phyloP scores from a whole-genome alignment of 1,284 basidiomycete species.

The Golubevia sp. region DNA sequence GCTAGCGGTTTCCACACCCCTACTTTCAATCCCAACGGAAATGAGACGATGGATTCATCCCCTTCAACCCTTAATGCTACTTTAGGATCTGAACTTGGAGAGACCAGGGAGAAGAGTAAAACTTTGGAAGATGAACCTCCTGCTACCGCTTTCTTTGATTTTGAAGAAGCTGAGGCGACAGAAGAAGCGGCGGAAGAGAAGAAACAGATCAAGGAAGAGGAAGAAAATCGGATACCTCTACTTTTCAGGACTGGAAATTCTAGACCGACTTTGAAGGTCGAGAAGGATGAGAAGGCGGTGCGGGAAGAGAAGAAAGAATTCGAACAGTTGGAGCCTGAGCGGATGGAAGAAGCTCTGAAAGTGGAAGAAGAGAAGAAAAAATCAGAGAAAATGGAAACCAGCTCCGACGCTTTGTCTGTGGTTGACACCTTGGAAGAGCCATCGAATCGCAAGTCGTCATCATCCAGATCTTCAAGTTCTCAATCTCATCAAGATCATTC shows the following conservation, averaged over 20 bases:
- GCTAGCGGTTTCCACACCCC: not conserved
- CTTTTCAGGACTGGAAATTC: not conserved
- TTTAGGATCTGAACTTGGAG: not conserved
- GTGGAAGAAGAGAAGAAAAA: not conserved
- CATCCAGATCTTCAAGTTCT: not conserved
- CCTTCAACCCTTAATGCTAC: not conserved
- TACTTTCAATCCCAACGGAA: not conserved
- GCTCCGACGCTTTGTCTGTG: not conserved
- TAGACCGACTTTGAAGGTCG: not conserved
- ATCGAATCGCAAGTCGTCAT: not conserved
- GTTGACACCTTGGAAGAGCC: not conserved
- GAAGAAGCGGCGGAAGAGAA: not conserved
- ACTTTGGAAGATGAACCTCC: not conserved
- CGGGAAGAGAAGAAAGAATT: not conserved
- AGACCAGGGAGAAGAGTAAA: too few species aligned
- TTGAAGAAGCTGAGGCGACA: not conserved
- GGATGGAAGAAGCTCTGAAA: not conserved
- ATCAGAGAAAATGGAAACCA: not conserved
- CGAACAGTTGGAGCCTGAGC: not conserved
- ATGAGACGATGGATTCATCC: not conserved
- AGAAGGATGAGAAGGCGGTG: not conserved
- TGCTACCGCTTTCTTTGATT: not conserved
- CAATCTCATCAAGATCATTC: too few species aligned
- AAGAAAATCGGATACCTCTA: not conserved
- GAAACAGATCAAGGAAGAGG: not conserved